These are phyloP conservation scores for Antarctomyces pellizariae DNA, from an alignment of 495 filamentous ascomycete species.

Conservation along the genomic window DNA sequence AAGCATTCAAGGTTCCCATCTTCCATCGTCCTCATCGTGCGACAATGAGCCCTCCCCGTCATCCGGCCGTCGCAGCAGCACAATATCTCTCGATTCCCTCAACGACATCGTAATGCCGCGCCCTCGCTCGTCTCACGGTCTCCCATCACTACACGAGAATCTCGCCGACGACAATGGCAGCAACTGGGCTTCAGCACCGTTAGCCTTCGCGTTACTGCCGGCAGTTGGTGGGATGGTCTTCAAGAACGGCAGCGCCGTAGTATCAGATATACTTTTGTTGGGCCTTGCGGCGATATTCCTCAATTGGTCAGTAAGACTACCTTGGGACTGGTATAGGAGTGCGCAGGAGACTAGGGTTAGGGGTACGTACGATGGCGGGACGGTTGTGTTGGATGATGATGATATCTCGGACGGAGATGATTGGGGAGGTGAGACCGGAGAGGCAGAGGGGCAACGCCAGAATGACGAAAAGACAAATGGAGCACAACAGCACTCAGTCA, in stretches of 20 bases:
- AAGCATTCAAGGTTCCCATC: too few species aligned
- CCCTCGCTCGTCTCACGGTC: too few species aligned
- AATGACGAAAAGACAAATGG: slow-evolving; percentile 11
- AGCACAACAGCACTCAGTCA: slow-evolving; percentile 2
- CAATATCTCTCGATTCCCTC: too few species aligned
- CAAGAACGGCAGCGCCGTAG: slow-evolving; percentile 53
- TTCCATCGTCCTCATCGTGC: too few species aligned
- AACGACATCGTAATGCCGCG: too few species aligned
- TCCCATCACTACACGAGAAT: slow-evolving; percentile 5
- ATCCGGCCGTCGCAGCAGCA: too few species aligned
- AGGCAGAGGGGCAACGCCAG: slow-evolving; percentile 19
- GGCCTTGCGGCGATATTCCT: slow-evolving; percentile 62
- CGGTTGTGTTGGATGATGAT: slow-evolving; percentile 23
- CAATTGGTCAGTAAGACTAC: slow-evolving; percentile 79
- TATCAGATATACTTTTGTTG: slow-evolving; percentile 68
- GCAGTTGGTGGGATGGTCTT: slow-evolving; percentile 70
- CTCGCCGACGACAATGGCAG: not conserved
- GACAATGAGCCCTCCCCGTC: too few species aligned
- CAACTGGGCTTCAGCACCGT: slow-evolving; percentile 47
- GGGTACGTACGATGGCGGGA: slow-evolving; percentile 22
- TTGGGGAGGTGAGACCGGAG: slow-evolving; percentile 8
- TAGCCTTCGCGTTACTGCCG: slow-evolving; percentile 65
- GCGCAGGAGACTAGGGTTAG: slow-evolving; percentile 37
- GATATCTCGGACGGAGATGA: slow-evolving; percentile 19
- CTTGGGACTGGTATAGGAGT: slow-evolving; percentile 87